Evolutionary conservation across 139 green algal genomes (phyloP).

Genomic region (Chlamydomonas applanata): DNA sequence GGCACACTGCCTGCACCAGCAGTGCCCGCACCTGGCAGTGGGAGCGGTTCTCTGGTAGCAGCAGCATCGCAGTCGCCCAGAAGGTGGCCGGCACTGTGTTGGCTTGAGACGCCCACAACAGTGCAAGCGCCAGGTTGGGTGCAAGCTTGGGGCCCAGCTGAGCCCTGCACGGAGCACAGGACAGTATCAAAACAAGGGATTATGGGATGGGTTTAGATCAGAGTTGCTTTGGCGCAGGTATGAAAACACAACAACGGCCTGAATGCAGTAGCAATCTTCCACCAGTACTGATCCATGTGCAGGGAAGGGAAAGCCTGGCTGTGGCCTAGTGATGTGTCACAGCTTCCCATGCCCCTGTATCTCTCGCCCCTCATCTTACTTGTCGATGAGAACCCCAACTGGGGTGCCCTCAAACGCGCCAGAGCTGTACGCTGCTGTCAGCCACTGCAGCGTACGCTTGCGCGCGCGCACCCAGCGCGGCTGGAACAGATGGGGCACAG

Average conservation of each 20-base stretch:
- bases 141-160: constrained; percentile 33
- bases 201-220: too few species aligned
- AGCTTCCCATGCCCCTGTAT: too few species aligned
- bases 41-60: constrained; percentile 56
- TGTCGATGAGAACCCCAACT: constrained; percentile 48
- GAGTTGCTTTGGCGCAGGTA: too few species aligned
- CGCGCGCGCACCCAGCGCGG: constrained; percentile 42
- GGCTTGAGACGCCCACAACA: constrained; percentile 75
- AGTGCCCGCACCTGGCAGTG: constrained; percentile 16
- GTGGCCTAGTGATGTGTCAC: background rate
- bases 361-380: too few species aligned
- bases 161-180: background rate
- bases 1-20: background rate
- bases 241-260: too few species aligned
- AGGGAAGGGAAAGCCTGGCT: too few species aligned
- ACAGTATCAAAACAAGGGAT: too few species aligned
- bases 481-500: constrained; percentile 69
- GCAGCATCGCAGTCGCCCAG: constrained; percentile 65
- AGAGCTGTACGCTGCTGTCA: constrained; percentile 22
- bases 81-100: constrained; percentile 67
- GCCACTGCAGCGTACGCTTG: constrained; percentile 22
- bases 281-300: too few species aligned
- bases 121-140: constrained; percentile 68
- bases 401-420: constrained; percentile 49
- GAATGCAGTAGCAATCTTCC: too few species aligned